Base-by-base conservation (phyloP, 495 filamentous ascomycete species). In the Trichoderma virens region DNA sequence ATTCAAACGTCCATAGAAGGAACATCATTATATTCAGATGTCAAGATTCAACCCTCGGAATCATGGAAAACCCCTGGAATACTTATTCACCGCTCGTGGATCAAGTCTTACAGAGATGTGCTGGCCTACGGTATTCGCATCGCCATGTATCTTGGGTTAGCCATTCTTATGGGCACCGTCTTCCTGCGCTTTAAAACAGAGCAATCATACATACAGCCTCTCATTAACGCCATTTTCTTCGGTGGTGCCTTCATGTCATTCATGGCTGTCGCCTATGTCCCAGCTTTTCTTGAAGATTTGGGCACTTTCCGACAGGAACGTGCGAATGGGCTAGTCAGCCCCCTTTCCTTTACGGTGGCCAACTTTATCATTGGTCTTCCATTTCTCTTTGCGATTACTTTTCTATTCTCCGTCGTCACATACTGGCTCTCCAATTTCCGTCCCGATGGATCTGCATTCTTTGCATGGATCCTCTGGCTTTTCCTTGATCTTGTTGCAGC, bases 181-280 rank as follows among this genome's bases (percentile, higher is more conserved):
- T 94, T 88, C 88, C 77, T 93, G 25, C 83, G 90, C 7, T 77
- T 94, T 1, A 72, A 79, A 14, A 77, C 85, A 1, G 70, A 79
- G 3, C 89, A 94, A 68, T 75, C 78, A 8, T 83, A 84, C 63
- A 93, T 94, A 67, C 85, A 90, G 64, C 85, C 90, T 4, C 87
- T 90, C 70, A 89, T 84, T 70, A 94, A 93, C 67, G 88, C 87
- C 41, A 91, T 94, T 65, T 85, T 90, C 83, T 92, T 90, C 72
- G 89, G 90, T 18, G 85, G 82, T 0, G 90, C 90, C 0, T 94
- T 94, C 78, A 91, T 94, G 89, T 90, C 86, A 39, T 94, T 94
- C 80, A 94, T 94, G 90, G 90, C 90, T 1, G 88, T 90, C 0
- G 90, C 90, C 7, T 93, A 93, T 70, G 86, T 91, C 8, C 90